These are phyloP conservation scores for Plasmodium falciparum DNA, from an alignment of 169 alveolate genomes.

Conservation along the genomic window DNA sequence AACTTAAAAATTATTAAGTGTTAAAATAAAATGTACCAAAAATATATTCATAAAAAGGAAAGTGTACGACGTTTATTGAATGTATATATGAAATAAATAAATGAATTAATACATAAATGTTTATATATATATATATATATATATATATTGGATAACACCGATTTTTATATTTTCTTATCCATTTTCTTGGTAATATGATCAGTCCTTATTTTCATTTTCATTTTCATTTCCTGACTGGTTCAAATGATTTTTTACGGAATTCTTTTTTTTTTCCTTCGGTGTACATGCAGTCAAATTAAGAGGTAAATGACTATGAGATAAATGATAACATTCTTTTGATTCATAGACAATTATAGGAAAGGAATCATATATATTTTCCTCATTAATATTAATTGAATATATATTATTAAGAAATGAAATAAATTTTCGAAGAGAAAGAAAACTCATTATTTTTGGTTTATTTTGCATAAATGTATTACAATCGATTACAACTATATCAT, in stretches of 20 bases:
- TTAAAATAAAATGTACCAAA: too few relatives aligned
- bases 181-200: background rate
- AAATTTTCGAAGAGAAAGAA: slow-evolving; percentile 47
- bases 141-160: too few relatives aligned
- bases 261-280: slow-evolving; percentile 1
- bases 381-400: slow-evolving; percentile 34
- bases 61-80: too few relatives aligned
- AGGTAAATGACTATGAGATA: slow-evolving; percentile 45
- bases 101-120: too few relatives aligned
- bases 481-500: slow-evolving; percentile 67
- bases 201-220: too few relatives aligned
- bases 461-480: slow-evolving; percentile 49
- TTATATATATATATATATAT: too few relatives aligned
- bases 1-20: too few relatives aligned
- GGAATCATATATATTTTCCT: slow-evolving; percentile 32
- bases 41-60: too few relatives aligned
- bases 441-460: slow-evolving; percentile 66
- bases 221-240: slow-evolving; percentile 19
- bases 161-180: background rate
- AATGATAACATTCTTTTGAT: slow-evolving; percentile 52
- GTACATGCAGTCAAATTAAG: slow-evolving; percentile 14
- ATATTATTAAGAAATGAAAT: slow-evolving; percentile 44
- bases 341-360: slow-evolving; percentile 61
- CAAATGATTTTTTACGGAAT: slow-evolving; percentile 10
- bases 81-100: too few relatives aligned